Evolutionary conservation across 495 filamentous ascomycete species (phyloP), one percentile per base, ranked within the genome.

Genomic region (Achaetomiella virescens): DNA sequence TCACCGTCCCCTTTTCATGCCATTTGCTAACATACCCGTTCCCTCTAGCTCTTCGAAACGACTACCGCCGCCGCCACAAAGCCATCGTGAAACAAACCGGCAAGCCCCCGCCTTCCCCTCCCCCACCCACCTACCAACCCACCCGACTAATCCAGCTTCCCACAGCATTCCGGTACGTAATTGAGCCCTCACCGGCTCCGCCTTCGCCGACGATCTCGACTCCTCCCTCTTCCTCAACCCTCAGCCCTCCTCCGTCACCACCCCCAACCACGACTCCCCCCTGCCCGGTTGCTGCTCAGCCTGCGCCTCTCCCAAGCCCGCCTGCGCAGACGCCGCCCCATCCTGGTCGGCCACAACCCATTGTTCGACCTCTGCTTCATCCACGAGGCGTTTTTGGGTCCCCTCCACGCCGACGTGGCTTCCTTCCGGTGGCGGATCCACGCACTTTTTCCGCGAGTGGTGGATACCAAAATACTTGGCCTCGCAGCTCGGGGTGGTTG

Each of bases 401-500:
- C 69, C 0, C 70, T 95, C 9, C 89, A 88, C 4, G 69, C 76
- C 12, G 78, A 69, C 6, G 68, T 88, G 4, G 72, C 78, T 41
- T 80, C 84, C 24, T 91, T 91, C 62, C 73, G 81, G 36, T 40
- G 63, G 2, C 59, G 67, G 18, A 70, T 84, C 20, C 75, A 83
- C 56, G 45, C 69, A 27, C 58, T 84, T 7, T 92, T 92, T 64
- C 88, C 90, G 0, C 65, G 70, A 2, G 68, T 93, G 15, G 70
- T 90, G 6, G 90, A 95, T 61, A 92, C 89, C 0, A n/a, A 92
- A 92, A 61, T 90, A 84, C 57, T 75, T 95, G 51, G 79, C 81
- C 18, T 84, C 82, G 6, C 73, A 80, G 55, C 72, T 75, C n/a
- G 65, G 55, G 22, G 21, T 22, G 55, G 61, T n/a, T n/a, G n/a